Evolutionary conservation across 768 basidiomycete species (phyloP), one percentile per base, ranked within the genome.

Genomic region (Kwoniella sp.): DNA sequence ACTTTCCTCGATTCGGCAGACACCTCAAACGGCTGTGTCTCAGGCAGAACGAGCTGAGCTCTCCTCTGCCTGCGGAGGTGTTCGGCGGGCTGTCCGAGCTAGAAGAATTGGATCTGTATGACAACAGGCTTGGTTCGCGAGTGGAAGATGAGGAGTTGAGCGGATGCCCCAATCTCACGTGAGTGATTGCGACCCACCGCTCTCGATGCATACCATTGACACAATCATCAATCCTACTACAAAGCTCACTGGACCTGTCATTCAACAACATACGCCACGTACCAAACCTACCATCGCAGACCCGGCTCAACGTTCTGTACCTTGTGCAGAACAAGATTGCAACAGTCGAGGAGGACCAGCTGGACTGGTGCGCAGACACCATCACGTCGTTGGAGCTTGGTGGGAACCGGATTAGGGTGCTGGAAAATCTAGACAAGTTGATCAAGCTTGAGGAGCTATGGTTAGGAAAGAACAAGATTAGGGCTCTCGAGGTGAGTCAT

Each of bases 391-490:
- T 99, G 17, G 95, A 99, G 72, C 79, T 96, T 7, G 95, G 93
- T 0, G 92, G 92, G 1, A 99, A 99, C 74, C 83, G 80, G 71
- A 84, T 99, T 55, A 80, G 95, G 67, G 90, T 89, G 63, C 93
- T 99, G 51, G 89, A 96, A 71, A 85, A 85, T 33, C 74, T 98
- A 3, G 88, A 88, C 10, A 78, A 81, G 1, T 77, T 95, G 32
- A 81, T 84, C 1, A 87, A 86, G 59, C 77, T 99, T 9, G 88
- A 91, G 60, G 91, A 96, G 64, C 78, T 99, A 2, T 98, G 93
- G 90, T 76, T 98, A 2, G 95, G 95, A 7, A 99, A 99, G 80
- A 99, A 99, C 73, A 99, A 96, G 77, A 89, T 99, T 52, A 71
- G 84, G 5, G 84, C 82, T 71, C 80, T 99, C 3, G 87, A 92